These are phyloP conservation scores for Elsinoe fawcettii DNA, from an alignment of 2,329 filamentous ascomycete species.

Conservation along the genomic window DNA sequence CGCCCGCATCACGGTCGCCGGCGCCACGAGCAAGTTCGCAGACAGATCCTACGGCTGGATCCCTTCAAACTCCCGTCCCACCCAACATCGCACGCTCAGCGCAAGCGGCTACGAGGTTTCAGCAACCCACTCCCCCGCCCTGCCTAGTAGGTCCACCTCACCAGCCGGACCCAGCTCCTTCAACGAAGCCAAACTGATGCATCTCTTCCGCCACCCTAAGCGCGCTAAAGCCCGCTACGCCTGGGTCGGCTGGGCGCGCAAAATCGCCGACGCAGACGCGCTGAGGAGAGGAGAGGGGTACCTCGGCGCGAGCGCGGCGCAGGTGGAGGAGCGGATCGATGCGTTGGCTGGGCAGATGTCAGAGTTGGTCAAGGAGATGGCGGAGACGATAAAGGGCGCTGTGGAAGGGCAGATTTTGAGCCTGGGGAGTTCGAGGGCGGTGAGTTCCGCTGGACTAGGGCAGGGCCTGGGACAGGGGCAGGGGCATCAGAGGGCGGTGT, in stretches of 20 bases:
- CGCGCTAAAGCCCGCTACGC: constrained; percentile 33
- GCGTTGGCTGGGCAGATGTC: neutral
- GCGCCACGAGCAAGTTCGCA: constrained; percentile 22
- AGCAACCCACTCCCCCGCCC: constrained; percentile 20
- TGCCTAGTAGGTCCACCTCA: neutral
- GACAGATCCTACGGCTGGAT: constrained; percentile 28
- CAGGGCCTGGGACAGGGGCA: neutral
- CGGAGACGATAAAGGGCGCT: constrained; percentile 7
- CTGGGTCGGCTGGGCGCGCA: constrained; percentile 39
- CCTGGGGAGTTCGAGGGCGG: neutral
- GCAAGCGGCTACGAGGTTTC: constrained; percentile 26
- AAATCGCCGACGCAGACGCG: constrained; percentile 25
- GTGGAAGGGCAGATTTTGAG: neutral
- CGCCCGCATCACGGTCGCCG: constrained; percentile 25
- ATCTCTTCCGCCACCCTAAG: constrained; percentile 29
- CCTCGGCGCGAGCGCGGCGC: neutral
- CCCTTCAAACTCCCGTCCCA: neutral
- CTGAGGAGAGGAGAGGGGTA: neutral
- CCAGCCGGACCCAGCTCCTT: constrained; percentile 23
- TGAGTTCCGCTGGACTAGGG: neutral
- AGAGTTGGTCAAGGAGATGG: neutral
- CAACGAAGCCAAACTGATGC: constrained; percentile 34
- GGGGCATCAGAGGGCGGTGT: constrained; percentile 1
- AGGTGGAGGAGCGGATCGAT: neutral
- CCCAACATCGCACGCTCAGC: constrained; percentile 23